phyloP scores from a whole-genome alignment of 2,329 filamentous ascomycete genomes.

The Calonectria montana region DNA sequence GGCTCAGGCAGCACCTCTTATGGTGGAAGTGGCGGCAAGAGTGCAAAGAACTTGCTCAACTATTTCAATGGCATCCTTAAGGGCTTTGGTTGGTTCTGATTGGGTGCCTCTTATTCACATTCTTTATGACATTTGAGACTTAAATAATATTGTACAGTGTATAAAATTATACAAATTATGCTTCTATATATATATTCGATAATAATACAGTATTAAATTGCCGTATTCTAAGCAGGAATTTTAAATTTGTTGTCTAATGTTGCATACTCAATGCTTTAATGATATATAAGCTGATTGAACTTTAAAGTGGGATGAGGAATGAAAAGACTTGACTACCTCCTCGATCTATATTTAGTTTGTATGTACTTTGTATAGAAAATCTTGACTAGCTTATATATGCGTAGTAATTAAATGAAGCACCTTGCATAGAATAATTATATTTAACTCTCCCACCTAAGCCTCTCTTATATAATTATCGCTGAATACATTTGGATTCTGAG shows the following conservation, averaged over 20 bases:
- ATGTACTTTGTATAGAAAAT: too few species aligned
- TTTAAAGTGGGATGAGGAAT: too few species aligned
- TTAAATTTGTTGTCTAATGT: too few species aligned
- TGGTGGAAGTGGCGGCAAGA: not conserved
- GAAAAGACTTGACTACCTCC: too few species aligned
- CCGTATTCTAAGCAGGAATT: too few species aligned
- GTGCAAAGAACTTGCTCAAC: not conserved
- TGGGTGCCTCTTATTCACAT: not conserved
- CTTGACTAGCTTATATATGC: too few species aligned
- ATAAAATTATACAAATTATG: not conserved
- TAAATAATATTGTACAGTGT: not conserved
- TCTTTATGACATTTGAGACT: not conserved
- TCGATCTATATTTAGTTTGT: too few species aligned
- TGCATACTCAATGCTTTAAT: too few species aligned
- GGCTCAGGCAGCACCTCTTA: not conserved
- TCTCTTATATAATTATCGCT: not conserved
- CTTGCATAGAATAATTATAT: not conserved
- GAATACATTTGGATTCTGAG: not conserved
- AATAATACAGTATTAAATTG: not conserved
- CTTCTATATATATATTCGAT: not conserved
- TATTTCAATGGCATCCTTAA: not conserved
- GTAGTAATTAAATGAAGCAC: too few species aligned
- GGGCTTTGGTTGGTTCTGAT: not conserved
- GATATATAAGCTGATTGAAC: too few species aligned
- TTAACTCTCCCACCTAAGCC: not conserved